Evolutionary conservation across 306 rosid genomes (phyloP).

Genomic region (Sindora glabra): DNA sequence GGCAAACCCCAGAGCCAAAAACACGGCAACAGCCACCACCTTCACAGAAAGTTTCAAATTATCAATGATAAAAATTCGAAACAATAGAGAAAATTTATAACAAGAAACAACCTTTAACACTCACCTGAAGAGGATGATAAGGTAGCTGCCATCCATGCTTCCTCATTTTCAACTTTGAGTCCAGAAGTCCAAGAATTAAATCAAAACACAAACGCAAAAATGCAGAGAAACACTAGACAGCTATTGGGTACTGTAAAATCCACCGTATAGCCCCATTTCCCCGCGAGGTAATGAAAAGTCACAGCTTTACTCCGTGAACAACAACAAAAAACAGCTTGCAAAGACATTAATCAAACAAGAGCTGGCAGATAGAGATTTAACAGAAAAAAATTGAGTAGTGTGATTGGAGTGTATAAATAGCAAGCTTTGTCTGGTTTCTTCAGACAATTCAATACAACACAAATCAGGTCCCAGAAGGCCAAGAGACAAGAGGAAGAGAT

Average conservation of each 20-base stretch:
- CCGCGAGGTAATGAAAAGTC: constrained; percentile 25
- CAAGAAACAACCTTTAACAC: constrained; percentile 14
- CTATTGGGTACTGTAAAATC: constrained; percentile 8
- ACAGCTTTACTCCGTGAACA: constrained; percentile 27
- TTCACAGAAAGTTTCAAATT: constrained; percentile 13
- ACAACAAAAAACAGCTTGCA: constrained; percentile 10
- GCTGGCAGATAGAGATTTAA: constrained; percentile 43
- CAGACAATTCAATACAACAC: no score
- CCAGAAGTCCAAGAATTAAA: constrained; percentile 7
- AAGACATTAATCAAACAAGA: constrained; percentile 23
- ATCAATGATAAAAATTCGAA: constrained; percentile 3
- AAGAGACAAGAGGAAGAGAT: constrained; percentile 29
- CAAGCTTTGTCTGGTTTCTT: constrained; percentile 52
- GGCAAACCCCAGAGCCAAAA: constrained; percentile 92
- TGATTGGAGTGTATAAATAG: constrained; percentile 25
- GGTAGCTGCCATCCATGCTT: constrained; percentile 98
- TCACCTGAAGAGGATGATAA: constrained; percentile 93
- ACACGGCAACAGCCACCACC: constrained; percentile 99
- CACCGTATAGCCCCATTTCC: constrained; percentile 29
- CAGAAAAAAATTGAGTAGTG: constrained; percentile 14
- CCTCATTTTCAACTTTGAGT: constrained; percentile 57
- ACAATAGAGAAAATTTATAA: not conserved
- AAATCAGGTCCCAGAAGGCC: not conserved
- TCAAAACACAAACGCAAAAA: constrained; percentile 8
- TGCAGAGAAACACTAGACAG: constrained; percentile 19